phyloP scores from a whole-genome alignment of 352 stramenopile species.

The Elongisporangium undulatum region DNA sequence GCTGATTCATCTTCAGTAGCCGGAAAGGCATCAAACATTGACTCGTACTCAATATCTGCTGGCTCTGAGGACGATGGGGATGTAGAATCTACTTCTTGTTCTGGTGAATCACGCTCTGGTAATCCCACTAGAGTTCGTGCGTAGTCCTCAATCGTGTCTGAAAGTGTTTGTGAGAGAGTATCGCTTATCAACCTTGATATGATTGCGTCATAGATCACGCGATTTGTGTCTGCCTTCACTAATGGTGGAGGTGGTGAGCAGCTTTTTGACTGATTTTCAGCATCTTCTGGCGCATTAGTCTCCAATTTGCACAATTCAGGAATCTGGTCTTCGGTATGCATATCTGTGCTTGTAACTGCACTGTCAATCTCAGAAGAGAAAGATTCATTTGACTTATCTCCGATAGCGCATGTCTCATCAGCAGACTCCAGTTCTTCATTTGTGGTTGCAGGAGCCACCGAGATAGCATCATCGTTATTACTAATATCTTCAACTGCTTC shows the following conservation, averaged over 20 bases:
- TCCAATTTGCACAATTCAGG: not conserved
- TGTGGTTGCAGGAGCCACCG: not conserved
- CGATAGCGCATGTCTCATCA: not conserved
- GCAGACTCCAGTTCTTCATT: not conserved
- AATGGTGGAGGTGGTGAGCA: not conserved
- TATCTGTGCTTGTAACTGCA: not conserved
- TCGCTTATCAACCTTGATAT: not conserved
- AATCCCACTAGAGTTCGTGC: not conserved
- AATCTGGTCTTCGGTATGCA: not conserved
- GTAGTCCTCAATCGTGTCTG: not conserved
- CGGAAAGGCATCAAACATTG: not conserved
- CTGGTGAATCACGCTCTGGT: not conserved
- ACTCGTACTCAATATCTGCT: not conserved
- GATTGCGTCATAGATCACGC: not conserved
- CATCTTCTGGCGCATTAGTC: not conserved
- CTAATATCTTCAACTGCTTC: not conserved
- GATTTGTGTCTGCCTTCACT: not conserved
- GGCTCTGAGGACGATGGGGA: not conserved
- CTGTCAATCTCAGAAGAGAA: not conserved
- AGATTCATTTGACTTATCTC: not conserved
- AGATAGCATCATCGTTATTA: not conserved
- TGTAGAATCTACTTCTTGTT: not conserved
- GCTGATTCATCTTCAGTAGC: not conserved
- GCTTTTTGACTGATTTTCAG: not conserved
- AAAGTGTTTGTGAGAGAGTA: not conserved